phyloP scores from a whole-genome alignment of 139 green algal species.

The Picochlorum costavermella region DNA sequence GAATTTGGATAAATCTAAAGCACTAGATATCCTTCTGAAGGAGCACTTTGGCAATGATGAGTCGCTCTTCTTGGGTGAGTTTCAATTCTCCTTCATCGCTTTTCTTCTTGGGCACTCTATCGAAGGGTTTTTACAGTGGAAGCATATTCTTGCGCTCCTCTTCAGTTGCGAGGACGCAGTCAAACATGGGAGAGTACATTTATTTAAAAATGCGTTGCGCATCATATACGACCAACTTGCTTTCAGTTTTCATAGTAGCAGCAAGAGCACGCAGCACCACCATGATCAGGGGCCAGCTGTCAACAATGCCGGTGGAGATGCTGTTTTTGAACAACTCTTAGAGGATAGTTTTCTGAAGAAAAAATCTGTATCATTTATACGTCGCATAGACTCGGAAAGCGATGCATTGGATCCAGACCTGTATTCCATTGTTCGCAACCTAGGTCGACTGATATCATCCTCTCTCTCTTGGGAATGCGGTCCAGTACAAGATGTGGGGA shows the following conservation, averaged over 20 bases:
- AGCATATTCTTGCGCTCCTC: slow-evolving; percentile 54
- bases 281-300: background rate
- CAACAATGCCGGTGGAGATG: background rate
- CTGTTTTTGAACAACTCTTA: slow-evolving; percentile 24
- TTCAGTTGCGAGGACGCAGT: slow-evolving; percentile 49
- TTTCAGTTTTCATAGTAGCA: background rate
- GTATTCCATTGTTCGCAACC: no score
- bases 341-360: slow-evolving; percentile 41
- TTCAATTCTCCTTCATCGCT: slow-evolving; percentile 72
- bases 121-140: slow-evolving; percentile 69
- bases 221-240: background rate
- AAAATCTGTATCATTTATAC: background rate
- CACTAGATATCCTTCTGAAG: slow-evolving; percentile 40
- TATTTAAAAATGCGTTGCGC: slow-evolving; percentile 26
- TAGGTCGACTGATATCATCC: no score
- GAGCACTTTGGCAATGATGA: slow-evolving; percentile 13
- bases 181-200: slow-evolving; percentile 9
- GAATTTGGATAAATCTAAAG: slow-evolving; percentile 66
- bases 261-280: background rate
- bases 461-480: no score
- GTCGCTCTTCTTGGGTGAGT: slow-evolving; percentile 54
- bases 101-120: slow-evolving; percentile 73
- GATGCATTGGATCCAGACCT: slow-evolving; percentile 6
- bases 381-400: slow-evolving; percentile 16
- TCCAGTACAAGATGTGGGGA: no score